phyloP scores from a whole-genome alignment of 306 rosid genomes.

The Sophora flavescens region DNA sequence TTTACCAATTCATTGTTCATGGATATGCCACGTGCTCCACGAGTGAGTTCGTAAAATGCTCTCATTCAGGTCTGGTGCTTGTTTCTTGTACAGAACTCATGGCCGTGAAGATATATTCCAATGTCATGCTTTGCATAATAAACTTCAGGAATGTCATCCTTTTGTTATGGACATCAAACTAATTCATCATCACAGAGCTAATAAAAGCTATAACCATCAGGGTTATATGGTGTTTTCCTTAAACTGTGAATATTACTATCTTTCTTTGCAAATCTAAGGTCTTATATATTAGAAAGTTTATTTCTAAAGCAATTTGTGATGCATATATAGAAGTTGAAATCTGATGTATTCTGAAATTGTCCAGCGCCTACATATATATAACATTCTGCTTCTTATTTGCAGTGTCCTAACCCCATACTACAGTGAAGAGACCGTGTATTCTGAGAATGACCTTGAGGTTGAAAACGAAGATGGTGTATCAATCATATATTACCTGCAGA shows the following conservation, averaged over 20 bases:
- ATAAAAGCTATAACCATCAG: slow-evolving; percentile 32
- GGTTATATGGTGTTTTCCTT: slow-evolving; percentile 40
- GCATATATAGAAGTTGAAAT: slow-evolving; percentile 14
- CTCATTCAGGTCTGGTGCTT: slow-evolving; percentile 75
- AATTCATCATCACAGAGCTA: slow-evolving; percentile 36
- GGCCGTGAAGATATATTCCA: slow-evolving; percentile 35
- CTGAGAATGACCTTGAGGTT: slow-evolving; percentile 91
- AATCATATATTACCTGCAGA: slow-evolving; percentile 91
- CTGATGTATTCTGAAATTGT: slow-evolving; percentile 32
- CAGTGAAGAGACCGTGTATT: slow-evolving; percentile 95
- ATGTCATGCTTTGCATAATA: slow-evolving; percentile 29
- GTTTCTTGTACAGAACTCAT: slow-evolving; percentile 29
- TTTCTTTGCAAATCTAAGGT: background rate
- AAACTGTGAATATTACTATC: slow-evolving; percentile 15
- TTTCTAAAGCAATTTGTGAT: slow-evolving; percentile 15
- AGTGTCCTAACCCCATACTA: slow-evolving; percentile 98
- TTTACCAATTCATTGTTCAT: slow-evolving; percentile 94
- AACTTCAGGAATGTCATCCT: slow-evolving; percentile 40
- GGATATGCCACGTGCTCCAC: slow-evolving; percentile 99
- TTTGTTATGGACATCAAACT: slow-evolving; percentile 31
- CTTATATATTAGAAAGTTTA: background rate
- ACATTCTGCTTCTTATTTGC: slow-evolving; percentile 46
- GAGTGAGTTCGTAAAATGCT: slow-evolving; percentile 98
- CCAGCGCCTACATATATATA: slow-evolving; percentile 7
- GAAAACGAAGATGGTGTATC: slow-evolving; percentile 99